phyloP scores from a whole-genome alignment of 2,329 filamentous ascomycete species.

The Penicillium sp. region DNA sequence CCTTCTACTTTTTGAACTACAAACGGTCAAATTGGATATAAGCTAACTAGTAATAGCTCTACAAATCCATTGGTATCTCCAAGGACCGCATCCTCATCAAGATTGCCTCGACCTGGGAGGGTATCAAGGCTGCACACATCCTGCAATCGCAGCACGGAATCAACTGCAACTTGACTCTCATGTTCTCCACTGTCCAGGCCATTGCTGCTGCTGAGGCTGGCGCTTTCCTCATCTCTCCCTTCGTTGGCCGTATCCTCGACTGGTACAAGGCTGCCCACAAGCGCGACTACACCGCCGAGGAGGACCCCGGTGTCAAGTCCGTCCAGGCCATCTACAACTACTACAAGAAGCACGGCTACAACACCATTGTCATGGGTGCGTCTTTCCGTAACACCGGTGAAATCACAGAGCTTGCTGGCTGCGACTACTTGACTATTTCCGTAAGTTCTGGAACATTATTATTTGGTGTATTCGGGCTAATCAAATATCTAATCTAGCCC shows the following conservation, averaged over 20 bases:
- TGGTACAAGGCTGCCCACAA: conserved; percentile 97
- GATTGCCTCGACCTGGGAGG: conserved; percentile 98
- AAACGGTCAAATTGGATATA: not conserved
- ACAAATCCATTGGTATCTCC: conserved; percentile 83
- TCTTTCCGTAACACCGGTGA: conserved; percentile 96
- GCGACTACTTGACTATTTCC: conserved; percentile 98
- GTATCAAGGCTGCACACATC: conserved; percentile 97
- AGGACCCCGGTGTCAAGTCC: conserved; percentile 94
- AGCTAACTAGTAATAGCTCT: conserved; percentile 62
- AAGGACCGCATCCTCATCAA: conserved; percentile 98
- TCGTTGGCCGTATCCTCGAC: conserved; percentile 98
- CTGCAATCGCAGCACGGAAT: conserved; percentile 93
- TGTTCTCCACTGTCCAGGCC: conserved; percentile 95
- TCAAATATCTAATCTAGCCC: conserved; percentile 56
- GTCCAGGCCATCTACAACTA: conserved; percentile 98
- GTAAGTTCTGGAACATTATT: conserved; percentile 50
- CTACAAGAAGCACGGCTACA: conserved; percentile 99
- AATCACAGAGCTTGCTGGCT: conserved; percentile 96
- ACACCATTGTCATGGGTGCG: conserved; percentile 99
- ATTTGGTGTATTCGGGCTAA: conserved; percentile 20
- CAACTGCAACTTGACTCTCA: conserved; percentile 98
- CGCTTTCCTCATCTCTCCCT: conserved; percentile 97
- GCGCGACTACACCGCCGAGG: conserved; percentile 84
- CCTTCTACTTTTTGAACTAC: not conserved
- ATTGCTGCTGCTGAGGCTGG: conserved; percentile 92